Evolutionary conservation across 805 yeast genomes (phyloP).

Genomic region (Hanseniaspora pseudoguilliermondii): DNA sequence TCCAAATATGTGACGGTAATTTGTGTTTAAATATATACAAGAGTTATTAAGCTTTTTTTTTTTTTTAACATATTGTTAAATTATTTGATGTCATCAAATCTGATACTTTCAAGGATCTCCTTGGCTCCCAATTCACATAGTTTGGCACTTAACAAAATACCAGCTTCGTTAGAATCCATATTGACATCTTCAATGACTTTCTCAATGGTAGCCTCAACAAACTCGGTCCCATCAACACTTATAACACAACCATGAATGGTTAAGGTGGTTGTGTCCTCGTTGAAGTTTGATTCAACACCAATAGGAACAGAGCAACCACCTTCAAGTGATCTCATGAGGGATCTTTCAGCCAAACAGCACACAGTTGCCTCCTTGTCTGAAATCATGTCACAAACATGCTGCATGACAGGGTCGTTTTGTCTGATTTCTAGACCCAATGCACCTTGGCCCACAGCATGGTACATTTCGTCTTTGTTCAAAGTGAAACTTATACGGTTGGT

Average conservation of each 20-base stretch:
- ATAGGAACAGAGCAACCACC: constrained; percentile 98
- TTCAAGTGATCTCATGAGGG: constrained; percentile 74
- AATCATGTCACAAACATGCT: constrained; percentile 47
- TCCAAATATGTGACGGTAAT: too few species aligned
- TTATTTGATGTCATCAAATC: constrained; percentile 40
- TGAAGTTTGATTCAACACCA: constrained; percentile 61
- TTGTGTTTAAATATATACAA: not conserved
- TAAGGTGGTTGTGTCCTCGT: constrained; percentile 36
- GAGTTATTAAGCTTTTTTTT: not conserved
- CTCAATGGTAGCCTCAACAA: constrained; percentile 44
- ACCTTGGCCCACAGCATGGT: constrained; percentile 98
- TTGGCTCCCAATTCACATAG: constrained; percentile 72
- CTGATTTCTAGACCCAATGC: constrained; percentile 89
- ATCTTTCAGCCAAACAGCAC: constrained; percentile 78
- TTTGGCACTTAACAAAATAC: constrained; percentile 52
- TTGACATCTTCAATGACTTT: constrained; percentile 17
- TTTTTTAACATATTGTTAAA: not conserved
- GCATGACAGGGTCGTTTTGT: constrained; percentile 47
- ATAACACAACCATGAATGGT: constrained; percentile 61
- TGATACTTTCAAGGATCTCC: constrained; percentile 64
- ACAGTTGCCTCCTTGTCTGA: constrained; percentile 54
- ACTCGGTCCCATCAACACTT: constrained; percentile 65
- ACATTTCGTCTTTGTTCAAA: constrained; percentile 68
- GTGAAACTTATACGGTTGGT: constrained; percentile 62
- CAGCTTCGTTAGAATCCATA: constrained; percentile 54